phyloP scores from a whole-genome alignment of 2,329 filamentous ascomycete species.

The Rhynchosporium graminicola region DNA sequence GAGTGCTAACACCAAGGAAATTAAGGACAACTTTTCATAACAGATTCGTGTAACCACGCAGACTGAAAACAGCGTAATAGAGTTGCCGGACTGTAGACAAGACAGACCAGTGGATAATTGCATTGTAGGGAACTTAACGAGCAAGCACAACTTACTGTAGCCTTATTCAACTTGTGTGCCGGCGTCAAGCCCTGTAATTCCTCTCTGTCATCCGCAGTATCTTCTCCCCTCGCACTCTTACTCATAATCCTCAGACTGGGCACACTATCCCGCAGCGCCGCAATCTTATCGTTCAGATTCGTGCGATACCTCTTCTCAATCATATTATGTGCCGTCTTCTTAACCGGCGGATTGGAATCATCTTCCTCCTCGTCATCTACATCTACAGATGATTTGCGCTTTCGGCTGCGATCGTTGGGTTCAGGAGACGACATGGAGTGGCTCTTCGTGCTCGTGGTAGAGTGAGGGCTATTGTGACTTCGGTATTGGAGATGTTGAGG shows the following conservation, averaged over 20 bases:
- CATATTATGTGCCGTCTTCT: slow-evolving; percentile 98
- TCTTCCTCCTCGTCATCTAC: slow-evolving; percentile 60
- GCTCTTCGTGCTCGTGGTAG: slow-evolving; percentile 50
- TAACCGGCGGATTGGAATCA: slow-evolving; percentile 60
- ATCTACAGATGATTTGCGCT: slow-evolving; percentile 71
- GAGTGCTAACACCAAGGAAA: background rate
- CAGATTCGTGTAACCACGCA: background rate
- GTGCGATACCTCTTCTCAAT: slow-evolving; percentile 97
- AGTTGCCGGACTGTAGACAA: background rate
- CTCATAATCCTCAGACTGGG: slow-evolving; percentile 85
- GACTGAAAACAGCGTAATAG: too few species aligned
- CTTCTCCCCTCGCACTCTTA: slow-evolving; percentile 68
- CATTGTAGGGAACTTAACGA: background rate
- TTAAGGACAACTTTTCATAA: background rate
- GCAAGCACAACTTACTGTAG: slow-evolving; percentile 60
- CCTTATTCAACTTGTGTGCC: slow-evolving; percentile 95
- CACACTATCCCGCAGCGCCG: slow-evolving; percentile 86
- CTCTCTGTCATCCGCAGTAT: slow-evolving; percentile 73
- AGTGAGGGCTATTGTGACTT: slow-evolving; percentile 54
- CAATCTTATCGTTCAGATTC: slow-evolving; percentile 96
- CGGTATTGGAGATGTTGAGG: slow-evolving; percentile 59
- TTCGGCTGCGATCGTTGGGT: slow-evolving; percentile 51
- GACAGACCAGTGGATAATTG: background rate
- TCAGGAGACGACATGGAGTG: slow-evolving; percentile 61
- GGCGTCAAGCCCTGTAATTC: slow-evolving; percentile 80